Evolutionary conservation across 495 filamentous ascomycete genomes (phyloP), one percentile per base, ranked within the genome.

Genomic region (Lindgomyces ingoldianus): DNA sequence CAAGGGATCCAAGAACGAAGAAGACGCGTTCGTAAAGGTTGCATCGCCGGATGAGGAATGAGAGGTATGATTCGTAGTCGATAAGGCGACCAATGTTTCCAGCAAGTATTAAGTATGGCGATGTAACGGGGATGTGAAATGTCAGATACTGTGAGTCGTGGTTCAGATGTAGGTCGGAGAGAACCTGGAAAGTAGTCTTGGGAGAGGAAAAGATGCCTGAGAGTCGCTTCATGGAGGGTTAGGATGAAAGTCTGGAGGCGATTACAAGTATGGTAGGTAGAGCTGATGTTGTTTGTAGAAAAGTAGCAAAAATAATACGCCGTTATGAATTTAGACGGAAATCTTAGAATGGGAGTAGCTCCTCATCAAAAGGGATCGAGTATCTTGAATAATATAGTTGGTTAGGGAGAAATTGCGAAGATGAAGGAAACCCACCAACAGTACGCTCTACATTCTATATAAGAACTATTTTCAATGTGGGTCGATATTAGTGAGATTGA

Each of bases 101-200:
- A 0, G 80, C 82, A 0, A 87, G 77, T 24, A 87, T 76, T 4
- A 88, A 78, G 68, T 80, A 74, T 27, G 79, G 73, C 0, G 83
- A 78, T 12, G 72, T 70, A 1, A 72, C 68, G 0, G 83, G 79
- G 24, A 85, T 76, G 50, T 77, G 68, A 50, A 74, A 85, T 1
- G 76, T 73, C 4, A 67, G 54, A 57, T 85, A 86, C 70, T 83
- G 81, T 46, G 77, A 74, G 4, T 76, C 77, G 26, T 84, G 54
- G 58, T 86, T 83, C 0, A 86, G 81, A 68, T 87, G 83, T 0
- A 86, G 80, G 55, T 87, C 82, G 11, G 83, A 85, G 39, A 85
- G 72, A 33, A 84, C 63, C 68, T 85, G 81, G 64, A 85, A 81
- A 3, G 60, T 21, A 4, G 60, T 49, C 18, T 52, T 53, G 25